Evolutionary conservation across 768 basidiomycete species (phyloP), one percentile per base, ranked within the genome.

Genomic region (Grammothele lineata): DNA sequence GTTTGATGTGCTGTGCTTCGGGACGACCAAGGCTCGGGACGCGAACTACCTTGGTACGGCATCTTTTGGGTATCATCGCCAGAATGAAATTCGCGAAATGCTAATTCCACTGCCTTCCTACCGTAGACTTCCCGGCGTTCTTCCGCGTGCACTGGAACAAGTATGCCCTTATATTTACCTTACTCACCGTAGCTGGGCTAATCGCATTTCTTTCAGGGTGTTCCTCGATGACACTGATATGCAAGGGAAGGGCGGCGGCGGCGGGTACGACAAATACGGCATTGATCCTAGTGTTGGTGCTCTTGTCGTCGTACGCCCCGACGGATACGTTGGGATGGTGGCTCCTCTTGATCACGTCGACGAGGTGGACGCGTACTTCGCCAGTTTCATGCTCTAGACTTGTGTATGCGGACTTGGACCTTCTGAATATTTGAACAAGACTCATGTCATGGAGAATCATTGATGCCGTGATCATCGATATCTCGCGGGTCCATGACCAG

Each of bases 311-410:
- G 72, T 83, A 6, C 69, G 81, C 21, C 81, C 82, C 8, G 81
- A 82, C 54, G 84, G 84, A 15, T 85, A 83, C 47, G 71, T 87
- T 24, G 80, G 78, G 3, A 70, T 66, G 55, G 64, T 85, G 22
- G 70, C 70, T 0, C 73, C 82, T 0, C 61, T 86, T 38, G 67
- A 70, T 11, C 52, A 69, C 14, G 47, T 57, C 18, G 57, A 62
- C 10, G 53, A 56, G 1, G 32, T 85, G 39, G 62, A 69, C 23
- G 14, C 18, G 1, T 84, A 84, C 55, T 77, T 85, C 32, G 55
- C 59, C 1, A 59, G 62, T 1, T 82, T 85, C 55, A 62, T 75
- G 59, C 36, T 38, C 14, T n/a, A n/a, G n/a, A n/a, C n/a, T n/a
- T n/a, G n/a, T n/a, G n/a, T n/a, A n/a, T n/a, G n/a, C n/a, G n/a